Conservation (phyloP, 768 basidiomycete species). For the Rhizopogon sp. region DNA sequence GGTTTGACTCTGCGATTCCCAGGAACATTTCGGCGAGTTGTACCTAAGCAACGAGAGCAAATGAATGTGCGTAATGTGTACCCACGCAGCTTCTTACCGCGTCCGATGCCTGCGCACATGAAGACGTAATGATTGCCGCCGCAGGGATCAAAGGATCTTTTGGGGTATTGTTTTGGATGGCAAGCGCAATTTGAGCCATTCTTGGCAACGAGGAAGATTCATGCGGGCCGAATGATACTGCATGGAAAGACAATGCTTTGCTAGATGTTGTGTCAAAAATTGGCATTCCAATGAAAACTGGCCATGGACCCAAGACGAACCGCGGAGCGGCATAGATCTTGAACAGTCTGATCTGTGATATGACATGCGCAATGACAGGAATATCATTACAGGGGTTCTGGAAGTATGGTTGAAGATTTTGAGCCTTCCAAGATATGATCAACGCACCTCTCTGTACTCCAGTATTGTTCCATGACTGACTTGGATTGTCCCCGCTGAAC, state of each 20-base stretch:
- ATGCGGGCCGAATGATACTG: too few species aligned
- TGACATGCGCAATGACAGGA: constrained; percentile 49
- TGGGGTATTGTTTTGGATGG: constrained; percentile 41
- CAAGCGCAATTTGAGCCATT: constrained; percentile 49
- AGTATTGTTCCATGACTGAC: constrained; percentile 37
- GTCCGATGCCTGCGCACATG: constrained; percentile 46
- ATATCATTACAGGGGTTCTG: constrained; percentile 44
- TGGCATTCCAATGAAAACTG: not conserved
- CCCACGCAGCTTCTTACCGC: constrained; percentile 31
- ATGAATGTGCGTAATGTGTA: too few species aligned
- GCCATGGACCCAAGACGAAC: constrained; percentile 37
- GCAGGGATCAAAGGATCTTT: constrained; percentile 32
- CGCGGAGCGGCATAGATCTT: constrained; percentile 37
- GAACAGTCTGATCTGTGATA: constrained; percentile 32
- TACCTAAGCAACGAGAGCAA: too few species aligned
- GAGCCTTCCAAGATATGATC: not conserved
- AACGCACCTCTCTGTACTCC: constrained; percentile 46
- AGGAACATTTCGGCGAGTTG: too few species aligned
- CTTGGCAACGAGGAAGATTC: constrained; percentile 26
- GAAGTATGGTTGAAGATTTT: not conserved
- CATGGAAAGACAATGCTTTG: constrained; percentile 52
- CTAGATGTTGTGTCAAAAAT: constrained; percentile 22
- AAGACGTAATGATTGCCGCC: constrained; percentile 33
- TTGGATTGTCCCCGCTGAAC: constrained; percentile 30
- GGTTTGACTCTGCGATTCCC: too few species aligned